Evolutionary conservation across 257 asterid species (phyloP).

Genomic region (Marsdenia floribunda): DNA sequence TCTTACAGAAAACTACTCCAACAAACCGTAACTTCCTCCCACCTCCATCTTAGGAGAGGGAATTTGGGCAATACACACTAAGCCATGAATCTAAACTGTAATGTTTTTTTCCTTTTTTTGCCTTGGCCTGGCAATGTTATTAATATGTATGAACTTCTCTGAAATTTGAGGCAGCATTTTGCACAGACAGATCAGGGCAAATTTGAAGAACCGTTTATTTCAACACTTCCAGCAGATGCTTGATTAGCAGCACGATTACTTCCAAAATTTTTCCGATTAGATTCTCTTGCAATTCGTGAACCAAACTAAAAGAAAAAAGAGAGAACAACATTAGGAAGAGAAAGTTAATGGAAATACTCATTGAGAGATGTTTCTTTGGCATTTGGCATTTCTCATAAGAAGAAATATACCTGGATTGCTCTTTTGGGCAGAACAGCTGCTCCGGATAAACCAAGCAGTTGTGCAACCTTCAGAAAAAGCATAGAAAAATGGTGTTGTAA

Average conservation of each 20-base stretch:
- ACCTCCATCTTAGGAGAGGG: not conserved
- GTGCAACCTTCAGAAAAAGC: conserved; percentile 57
- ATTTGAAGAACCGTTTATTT: conserved; percentile 23
- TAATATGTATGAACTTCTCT: not conserved
- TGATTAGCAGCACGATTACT: conserved; percentile 96
- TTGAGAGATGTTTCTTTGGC: not conserved
- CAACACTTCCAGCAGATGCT: conserved; percentile 90
- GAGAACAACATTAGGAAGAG: not conserved
- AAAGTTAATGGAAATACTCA: not conserved
- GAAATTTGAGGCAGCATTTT: not conserved
- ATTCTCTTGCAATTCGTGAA: conserved; percentile 87
- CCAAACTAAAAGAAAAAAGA: conserved; percentile 53
- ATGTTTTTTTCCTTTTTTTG: not conserved
- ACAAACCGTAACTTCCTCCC: too few species aligned
- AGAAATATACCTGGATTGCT: conserved; percentile 74
- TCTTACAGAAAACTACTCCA: not conserved
- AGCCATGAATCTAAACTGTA: not conserved
- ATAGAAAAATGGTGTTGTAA: not conserved
- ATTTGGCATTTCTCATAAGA: not conserved
- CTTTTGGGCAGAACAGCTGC: conserved; percentile 82
- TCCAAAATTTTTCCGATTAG: conserved; percentile 81
- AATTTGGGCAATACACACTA: not conserved
- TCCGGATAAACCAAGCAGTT: conserved; percentile 65
- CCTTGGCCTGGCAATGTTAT: not conserved
- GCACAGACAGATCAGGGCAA: not conserved